Percentiles rank a stretch among this genome's conserved stretches.
Conservation (phyloP, 73 alveolate species). For the Breviolum minutum region DNA sequence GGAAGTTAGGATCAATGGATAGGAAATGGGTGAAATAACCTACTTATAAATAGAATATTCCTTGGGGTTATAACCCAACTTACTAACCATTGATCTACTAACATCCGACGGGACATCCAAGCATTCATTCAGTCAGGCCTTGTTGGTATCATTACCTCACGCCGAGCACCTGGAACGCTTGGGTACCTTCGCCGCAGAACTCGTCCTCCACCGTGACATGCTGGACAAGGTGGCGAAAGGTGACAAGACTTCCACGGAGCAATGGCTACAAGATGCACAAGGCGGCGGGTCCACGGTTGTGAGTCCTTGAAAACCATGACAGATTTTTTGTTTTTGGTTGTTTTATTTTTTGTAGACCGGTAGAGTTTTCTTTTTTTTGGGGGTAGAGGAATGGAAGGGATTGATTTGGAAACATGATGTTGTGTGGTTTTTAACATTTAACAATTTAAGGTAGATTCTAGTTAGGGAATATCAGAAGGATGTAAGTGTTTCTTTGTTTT, state of each 20-base stretch:
- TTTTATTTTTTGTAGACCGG: too few species aligned
- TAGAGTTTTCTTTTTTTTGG: too few species aligned
- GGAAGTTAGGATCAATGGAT: too few species aligned
- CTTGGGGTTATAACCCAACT: too few species aligned
- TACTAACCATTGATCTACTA: too few species aligned
- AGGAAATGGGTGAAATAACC: too few species aligned
- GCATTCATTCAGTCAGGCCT: not conserved
- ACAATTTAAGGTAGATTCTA: too few species aligned
- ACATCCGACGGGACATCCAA: too few species aligned
- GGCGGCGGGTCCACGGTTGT: not conserved
- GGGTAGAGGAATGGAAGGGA: not conserved
- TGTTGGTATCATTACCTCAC: not conserved
- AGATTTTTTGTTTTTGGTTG: too few species aligned
- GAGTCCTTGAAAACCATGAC: not conserved
- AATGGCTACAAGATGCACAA: constrained; percentile 14
- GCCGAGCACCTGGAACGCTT: constrained; percentile 46
- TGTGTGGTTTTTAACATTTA: not conserved
- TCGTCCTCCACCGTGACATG: not conserved
- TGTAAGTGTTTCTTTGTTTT: too few species aligned
- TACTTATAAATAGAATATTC: too few species aligned
- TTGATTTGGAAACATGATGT: not conserved
- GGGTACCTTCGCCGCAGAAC: not conserved
- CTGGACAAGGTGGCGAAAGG: constrained; percentile 6
- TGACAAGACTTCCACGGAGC: not conserved
- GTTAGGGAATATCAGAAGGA: too few species aligned